Evolutionary conservation across 208 protist genomes (phyloP).

Genomic region (Trypanosoma vivax): DNA sequence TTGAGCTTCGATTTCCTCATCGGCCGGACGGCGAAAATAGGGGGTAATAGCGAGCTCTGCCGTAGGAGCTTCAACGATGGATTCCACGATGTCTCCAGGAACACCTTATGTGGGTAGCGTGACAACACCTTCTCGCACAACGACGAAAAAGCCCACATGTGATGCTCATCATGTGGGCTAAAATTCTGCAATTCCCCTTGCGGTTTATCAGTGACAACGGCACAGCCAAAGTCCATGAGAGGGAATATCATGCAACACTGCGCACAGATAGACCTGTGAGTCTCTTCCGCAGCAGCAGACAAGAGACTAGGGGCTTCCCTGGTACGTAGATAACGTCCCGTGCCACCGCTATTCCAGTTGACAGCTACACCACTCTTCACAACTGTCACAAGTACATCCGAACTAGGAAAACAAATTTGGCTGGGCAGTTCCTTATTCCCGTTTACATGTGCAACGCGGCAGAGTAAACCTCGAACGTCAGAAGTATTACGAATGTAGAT

Average conservation of each 20-base stretch:
- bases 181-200: conserved; percentile 18
- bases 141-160: conserved; percentile 50
- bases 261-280: conserved; percentile 20
- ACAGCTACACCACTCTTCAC: conserved; percentile 47
- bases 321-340: background rate
- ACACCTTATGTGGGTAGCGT: conserved; percentile 45
- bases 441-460: conserved; percentile 50
- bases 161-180: conserved; percentile 57
- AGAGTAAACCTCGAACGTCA: conserved; percentile 33
- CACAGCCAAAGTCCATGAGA: conserved; percentile 46
- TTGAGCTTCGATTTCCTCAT: no score
- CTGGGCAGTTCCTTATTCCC: conserved; percentile 34
- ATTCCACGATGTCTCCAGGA: conserved; percentile 31
- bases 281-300: conserved; percentile 2
- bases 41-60: conserved; percentile 14
- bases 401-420: conserved; percentile 43
- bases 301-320: background rate
- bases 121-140: conserved; percentile 49
- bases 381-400: conserved; percentile 50
- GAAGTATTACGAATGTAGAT: conserved; percentile 42
- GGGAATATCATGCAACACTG: conserved; percentile 47
- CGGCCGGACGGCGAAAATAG: background rate
- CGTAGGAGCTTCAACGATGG: conserved; percentile 26
- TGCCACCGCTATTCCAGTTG: conserved; percentile 40
- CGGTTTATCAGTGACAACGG: conserved; percentile 60